phyloP scores from a whole-genome alignment of 2,329 filamentous ascomycete genomes.

The Rutstroemia sp. region DNA sequence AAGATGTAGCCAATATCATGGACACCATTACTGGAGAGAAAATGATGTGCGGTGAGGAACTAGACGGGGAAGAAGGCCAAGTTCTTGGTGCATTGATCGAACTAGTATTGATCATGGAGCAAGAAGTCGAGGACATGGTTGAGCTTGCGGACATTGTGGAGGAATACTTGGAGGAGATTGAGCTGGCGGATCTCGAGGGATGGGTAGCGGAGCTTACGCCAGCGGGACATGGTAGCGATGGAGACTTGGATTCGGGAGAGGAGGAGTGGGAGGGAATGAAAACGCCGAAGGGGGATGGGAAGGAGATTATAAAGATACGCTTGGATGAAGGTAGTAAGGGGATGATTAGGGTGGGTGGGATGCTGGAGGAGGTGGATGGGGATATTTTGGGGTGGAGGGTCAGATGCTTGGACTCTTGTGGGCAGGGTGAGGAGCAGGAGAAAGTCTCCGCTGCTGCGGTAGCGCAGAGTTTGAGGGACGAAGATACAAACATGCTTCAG shows the following conservation, averaged over 20 bases:
- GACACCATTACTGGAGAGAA: conserved; percentile 2
- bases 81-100: conserved; percentile 5
- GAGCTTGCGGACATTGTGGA: conserved; percentile 2
- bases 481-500: background rate
- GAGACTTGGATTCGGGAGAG: background rate
- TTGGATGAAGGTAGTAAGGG: background rate
- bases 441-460: background rate
- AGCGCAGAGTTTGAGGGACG: background rate
- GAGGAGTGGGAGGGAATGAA: background rate
- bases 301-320: background rate
- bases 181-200: background rate
- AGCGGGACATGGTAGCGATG: background rate
- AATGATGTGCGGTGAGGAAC: conserved; percentile 6
- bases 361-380: conserved; percentile 1
- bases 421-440: background rate
- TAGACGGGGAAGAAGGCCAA: background rate
- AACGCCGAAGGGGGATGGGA: background rate
- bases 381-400: conserved; percentile 3
- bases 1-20: conserved; percentile 5
- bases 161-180: conserved; percentile 6
- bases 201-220: background rate
- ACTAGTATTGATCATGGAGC: conserved; percentile 5
- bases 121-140: conserved; percentile 5
- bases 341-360: background rate
- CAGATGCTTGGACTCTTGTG: background rate